phyloP scores from a whole-genome alignment of 495 filamentous ascomycete genomes.

The Tuber calosporum region DNA sequence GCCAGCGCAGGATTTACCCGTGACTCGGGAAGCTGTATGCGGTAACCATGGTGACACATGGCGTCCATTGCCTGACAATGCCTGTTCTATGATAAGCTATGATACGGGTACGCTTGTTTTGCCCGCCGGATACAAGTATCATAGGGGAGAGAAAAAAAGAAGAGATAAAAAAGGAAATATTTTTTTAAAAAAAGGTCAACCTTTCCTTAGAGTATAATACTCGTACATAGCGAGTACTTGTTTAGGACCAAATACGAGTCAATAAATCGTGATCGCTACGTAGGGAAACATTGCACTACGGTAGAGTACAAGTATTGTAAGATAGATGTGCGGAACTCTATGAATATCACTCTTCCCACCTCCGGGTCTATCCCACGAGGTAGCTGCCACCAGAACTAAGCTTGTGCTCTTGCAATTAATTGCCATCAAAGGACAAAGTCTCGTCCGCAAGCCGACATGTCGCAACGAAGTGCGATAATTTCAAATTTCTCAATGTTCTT shows the following conservation, averaged over 20 bases:
- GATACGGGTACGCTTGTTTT: background rate
- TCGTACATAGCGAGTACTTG: background rate
- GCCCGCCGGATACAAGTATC: too few species aligned
- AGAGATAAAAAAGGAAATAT: background rate
- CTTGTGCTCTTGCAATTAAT: background rate
- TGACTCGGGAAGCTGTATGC: constrained; percentile 38
- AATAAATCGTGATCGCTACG: background rate
- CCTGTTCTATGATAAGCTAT: too few species aligned
- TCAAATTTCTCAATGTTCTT: background rate
- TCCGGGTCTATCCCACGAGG: background rate
- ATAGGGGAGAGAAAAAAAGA: background rate
- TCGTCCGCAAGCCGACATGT: background rate
- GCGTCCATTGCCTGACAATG: constrained; percentile 26
- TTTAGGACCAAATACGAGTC: background rate
- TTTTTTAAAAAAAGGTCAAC: too few species aligned
- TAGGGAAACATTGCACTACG: background rate
- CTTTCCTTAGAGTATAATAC: background rate
- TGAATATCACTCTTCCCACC: background rate
- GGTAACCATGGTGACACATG: constrained; percentile 26
- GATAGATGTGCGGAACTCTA: background rate
- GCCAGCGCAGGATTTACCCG: constrained; percentile 35
- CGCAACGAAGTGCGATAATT: background rate
- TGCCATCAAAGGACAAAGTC: background rate
- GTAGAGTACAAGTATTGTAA: too few species aligned
- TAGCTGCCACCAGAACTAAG: background rate